These are phyloP conservation scores for Tolypocladium album DNA, from an alignment of 2,329 filamentous ascomycete genomes.

Conservation along the genomic window DNA sequence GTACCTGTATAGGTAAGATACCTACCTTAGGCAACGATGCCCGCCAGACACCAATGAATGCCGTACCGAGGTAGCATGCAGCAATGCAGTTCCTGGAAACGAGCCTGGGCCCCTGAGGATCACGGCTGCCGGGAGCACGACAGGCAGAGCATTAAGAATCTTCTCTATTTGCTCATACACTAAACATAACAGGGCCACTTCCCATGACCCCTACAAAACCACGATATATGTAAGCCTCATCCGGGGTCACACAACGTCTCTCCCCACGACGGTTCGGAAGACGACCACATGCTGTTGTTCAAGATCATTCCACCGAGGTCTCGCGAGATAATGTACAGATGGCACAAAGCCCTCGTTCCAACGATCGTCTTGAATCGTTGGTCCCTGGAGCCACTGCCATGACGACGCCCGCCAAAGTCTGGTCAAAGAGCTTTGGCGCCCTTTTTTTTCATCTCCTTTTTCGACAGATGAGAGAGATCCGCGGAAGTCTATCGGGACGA, in stretches of 20 bases:
- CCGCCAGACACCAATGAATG: not conserved
- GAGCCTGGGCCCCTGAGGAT: not conserved
- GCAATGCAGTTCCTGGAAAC: not conserved
- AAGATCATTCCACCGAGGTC: not conserved
- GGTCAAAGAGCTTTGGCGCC: not conserved
- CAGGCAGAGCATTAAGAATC: not conserved
- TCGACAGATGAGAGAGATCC: slow-evolving; percentile 2
- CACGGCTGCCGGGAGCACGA: not conserved
- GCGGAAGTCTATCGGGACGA: slow-evolving; percentile 2
- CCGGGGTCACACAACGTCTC: not conserved
- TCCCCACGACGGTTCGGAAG: not conserved
- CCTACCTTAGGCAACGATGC: no score
- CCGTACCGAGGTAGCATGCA: not conserved
- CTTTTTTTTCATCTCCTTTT: not conserved
- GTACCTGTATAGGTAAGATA: no score
- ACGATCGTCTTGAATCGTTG: not conserved
- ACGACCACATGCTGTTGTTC: not conserved
- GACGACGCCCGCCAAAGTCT: not conserved
- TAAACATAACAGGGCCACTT: slow-evolving; percentile 11
- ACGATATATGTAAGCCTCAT: not conserved
- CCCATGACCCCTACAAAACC: not conserved
- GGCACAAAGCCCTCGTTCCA: not conserved
- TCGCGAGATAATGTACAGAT: not conserved
- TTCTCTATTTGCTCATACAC: slow-evolving; percentile 17
- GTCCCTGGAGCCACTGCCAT: not conserved